Evolutionary conservation across 2,329 filamentous ascomycete species (phyloP).

Genomic region (Fusarium verrucosum): DNA sequence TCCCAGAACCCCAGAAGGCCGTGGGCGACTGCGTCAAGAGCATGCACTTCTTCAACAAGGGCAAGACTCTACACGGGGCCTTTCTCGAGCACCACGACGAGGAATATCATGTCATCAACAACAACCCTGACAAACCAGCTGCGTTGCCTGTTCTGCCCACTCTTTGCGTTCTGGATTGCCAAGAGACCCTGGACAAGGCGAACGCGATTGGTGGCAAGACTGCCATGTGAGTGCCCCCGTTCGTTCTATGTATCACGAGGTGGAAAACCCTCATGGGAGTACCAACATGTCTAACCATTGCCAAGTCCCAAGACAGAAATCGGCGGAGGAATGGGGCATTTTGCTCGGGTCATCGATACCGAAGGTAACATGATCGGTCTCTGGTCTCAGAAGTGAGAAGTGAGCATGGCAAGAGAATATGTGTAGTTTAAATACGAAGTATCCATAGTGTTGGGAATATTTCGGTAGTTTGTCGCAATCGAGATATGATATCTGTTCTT

Average conservation of each 20-base stretch:
- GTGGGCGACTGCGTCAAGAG: constrained; percentile 41
- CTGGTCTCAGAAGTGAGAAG: constrained; percentile 47
- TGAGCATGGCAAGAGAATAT: constrained; percentile 31
- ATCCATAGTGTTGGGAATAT: no score
- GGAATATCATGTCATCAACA: constrained; percentile 43
- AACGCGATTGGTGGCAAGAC: constrained; percentile 47
- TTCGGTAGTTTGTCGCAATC: background rate
- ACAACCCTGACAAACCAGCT: constrained; percentile 38
- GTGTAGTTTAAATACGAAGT: no score
- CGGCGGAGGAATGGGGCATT: constrained; percentile 48
- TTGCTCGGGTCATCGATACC: constrained; percentile 50
- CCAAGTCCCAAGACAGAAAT: constrained; percentile 50
- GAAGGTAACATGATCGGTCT: constrained; percentile 53
- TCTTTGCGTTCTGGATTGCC: constrained; percentile 48
- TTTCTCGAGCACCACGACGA: constrained; percentile 50
- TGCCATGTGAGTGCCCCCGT: constrained; percentile 46
- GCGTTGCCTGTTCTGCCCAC: constrained; percentile 48
- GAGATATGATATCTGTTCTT: background rate
- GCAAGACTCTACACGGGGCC: constrained; percentile 48
- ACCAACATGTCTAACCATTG: background rate
- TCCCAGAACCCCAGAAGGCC: constrained; percentile 29
- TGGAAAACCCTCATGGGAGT: background rate
- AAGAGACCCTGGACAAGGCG: constrained; percentile 45
- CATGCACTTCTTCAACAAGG: constrained; percentile 50
- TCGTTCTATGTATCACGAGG: background rate